Percentiles rank a stretch among this genome's conserved stretches.
phyloP scores from a whole-genome alignment of 352 stramenopile genomes.

The Phytophthora idaei region DNA sequence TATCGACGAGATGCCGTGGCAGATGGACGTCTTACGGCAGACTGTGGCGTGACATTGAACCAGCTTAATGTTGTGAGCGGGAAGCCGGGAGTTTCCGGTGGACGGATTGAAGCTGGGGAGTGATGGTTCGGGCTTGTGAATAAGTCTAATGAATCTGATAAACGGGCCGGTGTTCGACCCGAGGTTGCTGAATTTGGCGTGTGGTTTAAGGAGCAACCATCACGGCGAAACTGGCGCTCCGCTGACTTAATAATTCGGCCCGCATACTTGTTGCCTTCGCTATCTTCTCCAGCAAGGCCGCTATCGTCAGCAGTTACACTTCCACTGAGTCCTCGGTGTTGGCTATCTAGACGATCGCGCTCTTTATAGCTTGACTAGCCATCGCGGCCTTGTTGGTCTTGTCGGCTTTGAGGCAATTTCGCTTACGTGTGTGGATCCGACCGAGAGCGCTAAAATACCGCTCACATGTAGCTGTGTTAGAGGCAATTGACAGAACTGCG shows the following conservation, averaged over 20 bases:
- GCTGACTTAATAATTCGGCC: constrained; percentile 6
- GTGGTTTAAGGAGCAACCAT: too few species aligned
- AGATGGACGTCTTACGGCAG: too few species aligned
- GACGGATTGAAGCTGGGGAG: too few species aligned
- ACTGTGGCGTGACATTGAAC: too few species aligned
- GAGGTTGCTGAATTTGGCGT: background rate
- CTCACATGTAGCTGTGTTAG: constrained; percentile 18
- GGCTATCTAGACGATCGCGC: background rate
- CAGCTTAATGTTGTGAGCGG: too few species aligned
- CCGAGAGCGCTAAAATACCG: constrained; percentile 12
- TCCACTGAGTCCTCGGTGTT: background rate
- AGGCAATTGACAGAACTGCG: constrained; percentile 6
- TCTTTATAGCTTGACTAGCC: background rate
- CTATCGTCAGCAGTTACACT: too few species aligned
- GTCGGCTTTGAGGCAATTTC: constrained; percentile 8
- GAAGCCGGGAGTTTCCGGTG: too few species aligned
- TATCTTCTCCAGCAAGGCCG: constrained; percentile 8
- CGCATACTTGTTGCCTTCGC: constrained; percentile 9
- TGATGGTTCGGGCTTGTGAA: too few species aligned
- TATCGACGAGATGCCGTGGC: too few species aligned
- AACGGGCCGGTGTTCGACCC: too few species aligned
- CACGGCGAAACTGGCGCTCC: constrained; percentile 4
- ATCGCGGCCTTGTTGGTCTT: constrained; percentile 8
- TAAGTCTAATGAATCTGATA: too few species aligned
- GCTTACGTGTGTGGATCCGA: constrained; percentile 7